Conservation (phyloP, 1,284 basidiomycete species). For the Ceratobasidium sp. region DNA sequence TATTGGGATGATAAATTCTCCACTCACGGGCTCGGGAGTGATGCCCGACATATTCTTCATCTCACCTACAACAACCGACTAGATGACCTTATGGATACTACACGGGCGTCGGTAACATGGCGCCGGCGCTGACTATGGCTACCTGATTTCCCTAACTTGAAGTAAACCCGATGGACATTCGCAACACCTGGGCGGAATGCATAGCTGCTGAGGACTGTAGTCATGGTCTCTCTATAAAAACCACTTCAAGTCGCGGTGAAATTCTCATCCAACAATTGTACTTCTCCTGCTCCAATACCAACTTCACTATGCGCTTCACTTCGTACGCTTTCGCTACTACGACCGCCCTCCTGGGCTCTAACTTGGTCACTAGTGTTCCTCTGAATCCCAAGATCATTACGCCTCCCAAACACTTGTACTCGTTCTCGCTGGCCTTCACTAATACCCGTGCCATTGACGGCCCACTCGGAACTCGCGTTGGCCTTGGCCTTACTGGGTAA, state of each 20-base stretch:
- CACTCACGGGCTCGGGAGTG: background rate
- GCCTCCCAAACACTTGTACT: slow-evolving; percentile 4
- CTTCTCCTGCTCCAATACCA: background rate
- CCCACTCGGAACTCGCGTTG: slow-evolving; percentile 2
- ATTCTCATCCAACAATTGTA: background rate
- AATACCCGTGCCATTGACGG: background rate
- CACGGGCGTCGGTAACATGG: background rate
- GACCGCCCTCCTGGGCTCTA: slow-evolving; percentile 5
- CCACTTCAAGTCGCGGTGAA: background rate
- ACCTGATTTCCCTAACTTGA: background rate
- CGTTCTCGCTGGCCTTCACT: background rate
- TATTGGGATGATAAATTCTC: background rate
- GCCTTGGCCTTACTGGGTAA: background rate
- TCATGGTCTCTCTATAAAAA: slow-evolving; percentile 2
- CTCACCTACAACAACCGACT: background rate
- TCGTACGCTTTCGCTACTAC: slow-evolving; percentile 1
- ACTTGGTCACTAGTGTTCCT: background rate
- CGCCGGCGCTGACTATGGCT: background rate
- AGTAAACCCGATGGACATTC: background rate
- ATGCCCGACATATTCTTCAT: background rate
- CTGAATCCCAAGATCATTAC: slow-evolving; percentile 11
- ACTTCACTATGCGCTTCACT: slow-evolving; percentile 21
- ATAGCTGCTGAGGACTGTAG: background rate
- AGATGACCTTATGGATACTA: background rate
- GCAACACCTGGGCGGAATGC: background rate